These are phyloP conservation scores for Panicum hallii DNA, from an alignment of 202 grass and related monocot genomes.

Conservation along the genomic window DNA sequence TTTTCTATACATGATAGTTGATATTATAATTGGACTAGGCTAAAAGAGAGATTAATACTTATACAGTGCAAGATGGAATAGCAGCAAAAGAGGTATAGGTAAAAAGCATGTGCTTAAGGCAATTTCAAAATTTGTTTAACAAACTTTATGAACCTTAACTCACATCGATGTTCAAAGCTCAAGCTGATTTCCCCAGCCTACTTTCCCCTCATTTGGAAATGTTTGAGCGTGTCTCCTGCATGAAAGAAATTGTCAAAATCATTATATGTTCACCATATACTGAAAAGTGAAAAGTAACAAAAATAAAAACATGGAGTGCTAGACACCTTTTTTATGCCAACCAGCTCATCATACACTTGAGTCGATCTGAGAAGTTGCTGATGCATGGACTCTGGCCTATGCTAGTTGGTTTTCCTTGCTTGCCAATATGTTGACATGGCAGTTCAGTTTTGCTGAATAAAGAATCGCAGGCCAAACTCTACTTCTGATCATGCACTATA, in stretches of 20 bases:
- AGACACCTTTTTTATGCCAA: slow-evolving; percentile 35
- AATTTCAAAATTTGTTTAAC: slow-evolving; percentile 8
- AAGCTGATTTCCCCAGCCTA: slow-evolving; percentile 29
- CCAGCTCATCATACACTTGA: slow-evolving; percentile 9
- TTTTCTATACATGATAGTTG: background rate
- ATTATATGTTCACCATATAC: slow-evolving; percentile 16
- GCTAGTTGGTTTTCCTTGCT: slow-evolving; percentile 13
- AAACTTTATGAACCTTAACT: slow-evolving; percentile 37
- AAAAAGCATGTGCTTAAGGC: slow-evolving; percentile 34
- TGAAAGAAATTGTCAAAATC: slow-evolving; percentile 41
- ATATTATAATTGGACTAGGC: slow-evolving; percentile 3
- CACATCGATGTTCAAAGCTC: slow-evolving; percentile 24
- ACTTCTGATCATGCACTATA: slow-evolving; percentile 27
- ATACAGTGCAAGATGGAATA: slow-evolving; percentile 15
- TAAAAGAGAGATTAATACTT: slow-evolving; percentile 14
- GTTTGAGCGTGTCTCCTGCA: slow-evolving; percentile 36
- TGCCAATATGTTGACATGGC: slow-evolving; percentile 34
- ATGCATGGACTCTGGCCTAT: slow-evolving; percentile 27
- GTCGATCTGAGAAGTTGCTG: slow-evolving; percentile 13
- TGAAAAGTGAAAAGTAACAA: slow-evolving; percentile 9
- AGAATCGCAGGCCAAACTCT: slow-evolving; percentile 4
- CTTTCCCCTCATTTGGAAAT: slow-evolving; percentile 25
- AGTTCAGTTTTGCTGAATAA: slow-evolving; percentile 33
- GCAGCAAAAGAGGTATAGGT: slow-evolving; percentile 25
- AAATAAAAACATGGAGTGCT: slow-evolving; percentile 4